Percentiles rank a stretch among this genome's conserved stretches.
phyloP scores from a whole-genome alignment of 2,329 filamentous ascomycete species.

The Emydomyces testavorans region DNA sequence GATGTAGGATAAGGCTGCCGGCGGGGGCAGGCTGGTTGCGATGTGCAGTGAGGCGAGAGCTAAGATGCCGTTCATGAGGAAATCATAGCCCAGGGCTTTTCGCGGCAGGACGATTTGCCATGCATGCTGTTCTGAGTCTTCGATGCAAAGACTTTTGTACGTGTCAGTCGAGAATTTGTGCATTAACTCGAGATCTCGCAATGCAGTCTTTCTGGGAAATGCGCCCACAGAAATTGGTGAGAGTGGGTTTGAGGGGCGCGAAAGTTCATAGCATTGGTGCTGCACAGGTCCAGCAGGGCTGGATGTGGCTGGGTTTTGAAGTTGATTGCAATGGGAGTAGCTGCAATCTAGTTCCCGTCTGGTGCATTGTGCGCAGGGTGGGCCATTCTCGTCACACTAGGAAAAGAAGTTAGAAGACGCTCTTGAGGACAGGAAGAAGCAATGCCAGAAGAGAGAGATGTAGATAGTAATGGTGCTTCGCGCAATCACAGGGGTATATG shows the following conservation, averaged over 20 bases:
- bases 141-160: conserved; percentile 33
- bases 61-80: conserved; percentile 34
- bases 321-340: conserved; percentile 13
- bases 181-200: conserved; percentile 42
- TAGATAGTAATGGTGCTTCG: too few species aligned
- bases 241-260: neutral
- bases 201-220: conserved; percentile 1
- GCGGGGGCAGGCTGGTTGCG: conserved; percentile 24
- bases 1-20: conserved; percentile 26
- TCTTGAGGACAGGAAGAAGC: neutral
- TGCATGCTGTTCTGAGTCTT: conserved; percentile 24
- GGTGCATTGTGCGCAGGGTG: conserved; percentile 32
- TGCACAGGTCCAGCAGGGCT: neutral
- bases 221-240: neutral
- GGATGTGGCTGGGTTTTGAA: neutral
- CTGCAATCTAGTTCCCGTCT: conserved; percentile 27
- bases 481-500: too few species aligned
- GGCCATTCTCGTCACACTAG: conserved; percentile 33
- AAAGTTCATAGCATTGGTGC: neutral
- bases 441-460: neutral
- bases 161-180: conserved; percentile 42
- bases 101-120: conserved; percentile 35
- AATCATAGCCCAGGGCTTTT: conserved; percentile 31
- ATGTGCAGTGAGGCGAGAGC: conserved; percentile 33
- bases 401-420: neutral